phyloP scores from a whole-genome alignment of 164 flowering plant species.

The Vitis labrusca region DNA sequence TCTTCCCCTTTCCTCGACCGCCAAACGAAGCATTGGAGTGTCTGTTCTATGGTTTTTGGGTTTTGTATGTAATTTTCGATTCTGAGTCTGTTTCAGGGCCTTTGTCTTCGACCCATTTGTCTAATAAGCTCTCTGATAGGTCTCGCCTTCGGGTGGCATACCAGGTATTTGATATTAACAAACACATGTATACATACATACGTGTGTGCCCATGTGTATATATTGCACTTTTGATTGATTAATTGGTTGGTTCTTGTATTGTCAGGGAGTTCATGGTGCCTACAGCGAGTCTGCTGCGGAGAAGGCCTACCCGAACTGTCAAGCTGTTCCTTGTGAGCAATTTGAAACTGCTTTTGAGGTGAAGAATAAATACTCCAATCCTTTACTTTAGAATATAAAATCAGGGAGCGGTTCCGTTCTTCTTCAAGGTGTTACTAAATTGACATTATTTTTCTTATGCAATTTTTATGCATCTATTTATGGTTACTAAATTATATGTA shows the following conservation, averaged over 20 bases:
- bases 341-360: conserved; percentile 86
- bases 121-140: conserved; percentile 34
- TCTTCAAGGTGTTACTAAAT: too few relatives aligned
- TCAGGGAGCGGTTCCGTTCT: too few relatives aligned
- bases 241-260: neutral
- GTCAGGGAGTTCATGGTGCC: conserved; percentile 88
- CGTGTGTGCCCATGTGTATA: neutral
- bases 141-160: conserved; percentile 78
- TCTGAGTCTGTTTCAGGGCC: conserved; percentile 38
- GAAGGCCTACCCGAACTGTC: conserved; percentile 92
- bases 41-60: conserved; percentile 3
- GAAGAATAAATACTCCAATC: conserved; percentile 6
- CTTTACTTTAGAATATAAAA: neutral
- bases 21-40: too few relatives aligned
- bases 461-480: neutral
- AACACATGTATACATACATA: neutral
- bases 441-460: neutral
- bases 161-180: conserved; percentile 45
- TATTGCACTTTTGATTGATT: conserved; percentile 2
- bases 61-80: neutral
- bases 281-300: conserved; percentile 91
- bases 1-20: too few relatives aligned
- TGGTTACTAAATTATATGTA: too few relatives aligned
- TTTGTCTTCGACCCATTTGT: conserved; percentile 32
- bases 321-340: conserved; percentile 91